These are phyloP conservation scores for Ceratocystis destructans DNA, from an alignment of 2,329 filamentous ascomycete species.

Conservation along the genomic window DNA sequence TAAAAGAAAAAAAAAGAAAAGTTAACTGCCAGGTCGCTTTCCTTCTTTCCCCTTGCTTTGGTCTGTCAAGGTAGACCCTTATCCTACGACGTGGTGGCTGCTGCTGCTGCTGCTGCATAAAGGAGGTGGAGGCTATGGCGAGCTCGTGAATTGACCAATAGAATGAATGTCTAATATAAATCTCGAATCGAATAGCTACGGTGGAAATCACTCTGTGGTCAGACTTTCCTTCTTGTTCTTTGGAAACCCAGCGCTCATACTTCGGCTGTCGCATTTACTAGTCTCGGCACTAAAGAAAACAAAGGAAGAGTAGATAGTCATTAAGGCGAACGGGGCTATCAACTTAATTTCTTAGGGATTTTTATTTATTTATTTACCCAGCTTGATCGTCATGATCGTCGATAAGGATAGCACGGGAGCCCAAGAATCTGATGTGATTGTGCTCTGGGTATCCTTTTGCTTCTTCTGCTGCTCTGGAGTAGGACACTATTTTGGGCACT, in stretches of 20 bases:
- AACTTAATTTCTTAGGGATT: not conserved
- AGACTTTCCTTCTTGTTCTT: not conserved
- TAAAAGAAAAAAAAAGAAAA: not conserved
- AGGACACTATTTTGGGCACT: too few species aligned
- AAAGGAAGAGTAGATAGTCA: not conserved
- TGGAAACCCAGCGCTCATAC: not conserved
- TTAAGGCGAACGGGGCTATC: not conserved
- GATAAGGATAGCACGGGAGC: not conserved
- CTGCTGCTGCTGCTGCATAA: not conserved
- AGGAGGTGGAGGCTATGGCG: not conserved
- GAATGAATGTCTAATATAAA: not conserved
- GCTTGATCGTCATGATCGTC: conserved; percentile 4
- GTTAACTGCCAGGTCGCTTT: not conserved
- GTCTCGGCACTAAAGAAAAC: not conserved
- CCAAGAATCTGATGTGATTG: not conserved
- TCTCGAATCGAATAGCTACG: not conserved
- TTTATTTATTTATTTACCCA: not conserved
- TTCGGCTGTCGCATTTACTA: not conserved
- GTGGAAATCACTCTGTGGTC: not conserved
- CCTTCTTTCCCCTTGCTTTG: not conserved
- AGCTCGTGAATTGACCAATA: not conserved
- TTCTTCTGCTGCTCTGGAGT: too few species aligned
- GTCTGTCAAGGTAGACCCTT: not conserved
- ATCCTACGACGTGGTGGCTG: not conserved
- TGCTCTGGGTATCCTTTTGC: not conserved